Evolutionary conservation across 202 grass and related monocot genomes (phyloP).

Genomic region (Bolboschoenoplectus hybrid): DNA sequence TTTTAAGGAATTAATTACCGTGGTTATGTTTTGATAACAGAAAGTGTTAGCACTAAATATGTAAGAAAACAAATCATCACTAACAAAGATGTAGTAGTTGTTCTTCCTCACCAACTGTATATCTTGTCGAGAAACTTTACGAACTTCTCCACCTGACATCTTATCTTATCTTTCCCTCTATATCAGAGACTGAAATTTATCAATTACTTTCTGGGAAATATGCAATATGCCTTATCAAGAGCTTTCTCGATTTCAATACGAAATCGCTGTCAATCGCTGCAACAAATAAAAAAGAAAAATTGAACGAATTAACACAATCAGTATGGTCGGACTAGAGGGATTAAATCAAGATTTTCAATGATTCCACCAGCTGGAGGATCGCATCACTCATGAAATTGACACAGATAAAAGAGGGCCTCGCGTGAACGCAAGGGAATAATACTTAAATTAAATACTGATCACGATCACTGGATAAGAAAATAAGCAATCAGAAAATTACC

Average conservation of each 20-base stretch:
- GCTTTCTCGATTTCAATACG: background rate
- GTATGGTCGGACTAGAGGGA: background rate
- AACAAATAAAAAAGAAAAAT: background rate
- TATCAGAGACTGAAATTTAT: background rate
- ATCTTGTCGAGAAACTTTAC: constrained; percentile 94
- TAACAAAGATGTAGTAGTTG: background rate
- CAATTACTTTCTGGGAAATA: background rate
- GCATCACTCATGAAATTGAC: background rate
- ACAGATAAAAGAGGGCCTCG: constrained; percentile 11
- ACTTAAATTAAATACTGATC: background rate
- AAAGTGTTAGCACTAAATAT: constrained; percentile 12
- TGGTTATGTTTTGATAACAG: constrained; percentile 5
- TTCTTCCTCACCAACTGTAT: constrained; percentile 81
- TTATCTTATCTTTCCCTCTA: constrained; percentile 33
- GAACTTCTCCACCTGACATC: constrained; percentile 69
- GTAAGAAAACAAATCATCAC: background rate
- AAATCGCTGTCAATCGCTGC: constrained; percentile 32
- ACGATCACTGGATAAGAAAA: constrained; percentile 22
- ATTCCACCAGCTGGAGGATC: constrained; percentile 22
- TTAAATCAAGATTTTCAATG: background rate
- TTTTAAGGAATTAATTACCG: background rate
- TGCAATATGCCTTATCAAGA: background rate
- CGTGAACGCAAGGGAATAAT: background rate
- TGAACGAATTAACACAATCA: background rate
- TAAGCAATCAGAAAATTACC: constrained; percentile 17